Percentiles rank a stretch among this genome's conserved stretches.
These are phyloP conservation scores for Zea mays DNA, from an alignment of 176 grass and related monocot species.

Conservation along the genomic window Zm-B73-REFERENCE-NAM-5.0 NC_050097.1:161365501-161366000, in stretches of 20 bases:
- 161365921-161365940: conserved; percentile 86
- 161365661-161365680: conserved; percentile 89
- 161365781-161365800: conserved; percentile 36
- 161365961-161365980: conserved; percentile 89
- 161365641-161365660: conserved; percentile 24
- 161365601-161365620: neutral
- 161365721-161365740: conserved; percentile 83
- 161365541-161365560: conserved; percentile 22
- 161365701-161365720: conserved; percentile 90
- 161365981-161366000: conserved; percentile 72
- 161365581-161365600: neutral
- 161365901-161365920: conserved; percentile 81
- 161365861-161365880: conserved; percentile 99
- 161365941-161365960: conserved; percentile 67
- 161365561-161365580: neutral
- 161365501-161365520: conserved; percentile 20
- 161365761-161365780: conserved; percentile 77
- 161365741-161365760: conserved; percentile 99
- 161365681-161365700: conserved; percentile 90
- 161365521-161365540: conserved; percentile 1
- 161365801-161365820: conserved; percentile 34
- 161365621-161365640: conserved; percentile 26
- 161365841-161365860: conserved; percentile 87
- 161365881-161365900: conserved; percentile 93
- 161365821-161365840: conserved; percentile 34